phyloP scores from a whole-genome alignment of 2,329 filamentous ascomycete species.

The Amauroascus verrucosus region DNA sequence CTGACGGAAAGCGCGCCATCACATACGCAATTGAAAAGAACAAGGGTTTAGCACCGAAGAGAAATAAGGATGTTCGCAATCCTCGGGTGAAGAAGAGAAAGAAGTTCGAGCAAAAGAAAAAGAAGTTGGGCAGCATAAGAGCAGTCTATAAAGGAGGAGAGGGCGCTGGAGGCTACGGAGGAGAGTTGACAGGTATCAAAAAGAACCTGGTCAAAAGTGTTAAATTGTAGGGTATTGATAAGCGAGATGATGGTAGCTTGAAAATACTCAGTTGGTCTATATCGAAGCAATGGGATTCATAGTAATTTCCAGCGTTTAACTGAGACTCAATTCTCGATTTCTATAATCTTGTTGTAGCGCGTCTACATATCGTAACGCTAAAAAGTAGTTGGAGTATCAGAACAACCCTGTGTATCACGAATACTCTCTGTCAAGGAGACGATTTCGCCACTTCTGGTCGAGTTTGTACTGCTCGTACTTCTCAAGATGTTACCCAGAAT shows the following conservation, averaged over 20 bases:
- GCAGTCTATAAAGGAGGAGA: constrained; percentile 77
- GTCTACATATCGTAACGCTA: neutral
- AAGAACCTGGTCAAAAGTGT: constrained; percentile 83
- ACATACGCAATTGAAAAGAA: constrained; percentile 95
- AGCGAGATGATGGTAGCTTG: neutral
- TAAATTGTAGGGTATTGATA: constrained; percentile 55
- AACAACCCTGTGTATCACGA: constrained; percentile 10
- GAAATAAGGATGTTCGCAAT: constrained; percentile 91
- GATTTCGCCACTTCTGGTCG: neutral
- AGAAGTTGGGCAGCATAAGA: constrained; percentile 85
- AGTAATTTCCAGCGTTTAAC: neutral
- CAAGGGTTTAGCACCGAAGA: constrained; percentile 79
- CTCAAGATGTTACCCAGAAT: constrained; percentile 11
- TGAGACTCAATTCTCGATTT: too few relatives aligned
- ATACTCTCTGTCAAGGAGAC: neutral
- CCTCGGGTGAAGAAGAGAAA: constrained; percentile 96
- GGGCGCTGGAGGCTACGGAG: constrained; percentile 73
- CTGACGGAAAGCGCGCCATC: constrained; percentile 85
- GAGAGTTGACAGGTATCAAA: constrained; percentile 93
- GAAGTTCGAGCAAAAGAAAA: constrained; percentile 93
- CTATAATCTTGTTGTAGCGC: neutral
- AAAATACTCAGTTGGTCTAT: neutral
- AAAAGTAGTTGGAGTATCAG: neutral
- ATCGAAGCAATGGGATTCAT: too few relatives aligned
- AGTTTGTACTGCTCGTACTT: neutral